A percentile compares a stretch with the other conserved stretches of the same genome.
These are phyloP conservation scores for Metschnikowia koreensis DNA, from an alignment of 805 yeast genomes.

Conservation along the genomic window DNA sequence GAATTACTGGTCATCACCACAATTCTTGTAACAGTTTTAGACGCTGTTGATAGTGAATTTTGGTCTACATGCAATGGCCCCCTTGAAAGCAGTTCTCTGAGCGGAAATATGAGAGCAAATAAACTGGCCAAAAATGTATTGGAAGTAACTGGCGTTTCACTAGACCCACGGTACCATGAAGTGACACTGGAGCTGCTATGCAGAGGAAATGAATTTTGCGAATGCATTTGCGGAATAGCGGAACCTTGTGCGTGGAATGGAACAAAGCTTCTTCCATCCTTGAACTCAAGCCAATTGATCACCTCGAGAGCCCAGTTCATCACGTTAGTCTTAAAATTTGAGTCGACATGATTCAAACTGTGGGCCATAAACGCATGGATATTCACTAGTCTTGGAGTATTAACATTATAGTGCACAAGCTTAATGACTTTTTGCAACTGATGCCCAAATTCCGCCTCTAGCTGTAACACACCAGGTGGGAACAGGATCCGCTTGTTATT, in stretches of 20 bases:
- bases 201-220: constrained; percentile 8
- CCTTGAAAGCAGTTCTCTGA: constrained; percentile 31
- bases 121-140: constrained; percentile 47
- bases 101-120: constrained; percentile 44
- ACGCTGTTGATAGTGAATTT: constrained; percentile 15
- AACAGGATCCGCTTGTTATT: constrained; percentile 37
- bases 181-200: constrained; percentile 7
- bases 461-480: constrained; percentile 38
- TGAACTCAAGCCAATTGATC: constrained; percentile 54
- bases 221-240: constrained; percentile 9
- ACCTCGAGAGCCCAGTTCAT: constrained; percentile 53
- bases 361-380: constrained; percentile 36
- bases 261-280: constrained; percentile 39
- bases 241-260: constrained; percentile 7
- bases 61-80: constrained; percentile 33
- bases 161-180: constrained; percentile 7
- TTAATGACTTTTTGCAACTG: constrained; percentile 37
- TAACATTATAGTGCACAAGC: constrained; percentile 37
- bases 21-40: constrained; percentile 42
- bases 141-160: constrained; percentile 7
- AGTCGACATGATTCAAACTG: constrained; percentile 13
- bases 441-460: constrained; percentile 42
- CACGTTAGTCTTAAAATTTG: constrained; percentile 34
- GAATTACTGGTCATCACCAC: constrained; percentile 60
- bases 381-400: constrained; percentile 47